phyloP scores from a whole-genome alignment of 495 filamentous ascomycete species.

The Lineolata rhizophorae region DNA sequence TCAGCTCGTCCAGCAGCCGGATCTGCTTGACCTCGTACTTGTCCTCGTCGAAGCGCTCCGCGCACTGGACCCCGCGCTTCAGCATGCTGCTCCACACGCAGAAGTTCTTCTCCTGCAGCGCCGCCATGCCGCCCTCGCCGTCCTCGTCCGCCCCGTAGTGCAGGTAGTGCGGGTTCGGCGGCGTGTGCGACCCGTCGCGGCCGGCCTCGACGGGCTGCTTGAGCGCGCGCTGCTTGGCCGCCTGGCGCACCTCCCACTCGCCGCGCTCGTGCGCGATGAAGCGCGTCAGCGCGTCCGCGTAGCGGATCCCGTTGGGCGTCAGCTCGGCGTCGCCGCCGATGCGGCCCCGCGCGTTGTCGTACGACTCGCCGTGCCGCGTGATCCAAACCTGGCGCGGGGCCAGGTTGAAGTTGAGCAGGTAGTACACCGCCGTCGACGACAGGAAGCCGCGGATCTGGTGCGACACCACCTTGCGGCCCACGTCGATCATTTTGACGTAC shows the following conservation, averaged over 20 bases:
- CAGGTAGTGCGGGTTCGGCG: slow-evolving; percentile 82
- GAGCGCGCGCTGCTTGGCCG: too few relatives aligned
- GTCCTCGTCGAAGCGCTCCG: slow-evolving; percentile 81
- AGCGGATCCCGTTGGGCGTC: slow-evolving; percentile 48
- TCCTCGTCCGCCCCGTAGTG: slow-evolving; percentile 35
- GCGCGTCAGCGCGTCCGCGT: slow-evolving; percentile 45
- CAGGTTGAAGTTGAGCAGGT: slow-evolving; percentile 87
- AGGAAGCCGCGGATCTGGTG: slow-evolving; percentile 83
- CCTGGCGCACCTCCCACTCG: slow-evolving; percentile 58
- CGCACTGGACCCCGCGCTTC: slow-evolving; percentile 62
- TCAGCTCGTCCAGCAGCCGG: slow-evolving; percentile 94
- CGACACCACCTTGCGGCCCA: slow-evolving; percentile 79
- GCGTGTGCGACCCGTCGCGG: slow-evolving; percentile 73
- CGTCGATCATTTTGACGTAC: slow-evolving; percentile 95
- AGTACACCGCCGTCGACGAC: slow-evolving; percentile 73
- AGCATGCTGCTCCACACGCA: slow-evolving; percentile 99
- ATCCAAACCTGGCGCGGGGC: slow-evolving; percentile 95
- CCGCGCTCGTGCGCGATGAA: slow-evolving; percentile 58
- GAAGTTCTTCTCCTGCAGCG: slow-evolving; percentile 51
- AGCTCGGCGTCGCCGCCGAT: slow-evolving; percentile 74
- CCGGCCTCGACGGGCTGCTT: too few relatives aligned
- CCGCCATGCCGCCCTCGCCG: slow-evolving; percentile 19
- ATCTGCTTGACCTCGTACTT: slow-evolving; percentile 94
- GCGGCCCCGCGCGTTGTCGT: slow-evolving; percentile 57
- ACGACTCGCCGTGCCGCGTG: slow-evolving; percentile 73